Base-by-base conservation (phyloP, 2,329 filamentous ascomycete genomes). In the Purpureocillium takamizusanense region DNA sequence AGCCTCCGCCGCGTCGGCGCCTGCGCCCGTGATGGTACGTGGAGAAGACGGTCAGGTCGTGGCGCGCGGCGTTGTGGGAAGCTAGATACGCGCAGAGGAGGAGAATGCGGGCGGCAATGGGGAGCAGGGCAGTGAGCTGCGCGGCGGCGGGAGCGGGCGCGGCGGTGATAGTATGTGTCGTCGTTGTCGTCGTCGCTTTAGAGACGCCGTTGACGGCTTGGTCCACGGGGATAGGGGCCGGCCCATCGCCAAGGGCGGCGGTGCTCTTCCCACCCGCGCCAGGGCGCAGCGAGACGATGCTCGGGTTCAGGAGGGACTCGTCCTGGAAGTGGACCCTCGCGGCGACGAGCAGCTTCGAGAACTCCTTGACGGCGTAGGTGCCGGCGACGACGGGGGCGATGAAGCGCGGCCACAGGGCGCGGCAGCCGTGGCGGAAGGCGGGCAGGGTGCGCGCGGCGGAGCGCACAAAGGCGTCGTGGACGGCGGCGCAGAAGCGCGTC, bases 391-490 rank as follows among this genome's bases (percentile, higher is more conserved):
- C 74, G 0, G 90, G 90, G 7, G 77, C 74, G 1, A 86, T 81
- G 59, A 98, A 97, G 4, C 80, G 75, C 10, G 82, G 80, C 92
- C 92, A 98, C 15, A 97, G 72, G 32, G 80, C 76, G 35, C 76
- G 61, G 53, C 84, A 88, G 36, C 83, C 76, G 28, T 76, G 73
- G 4, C 69, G 71, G 48, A 95, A 88, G 10, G 76, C 75, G 1
- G 83, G 72, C 12, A 97, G 70, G 29, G 90, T 88, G 36, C 88
- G 79, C 1, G 83, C 83, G 3, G 87, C 87, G 34, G 86, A 79
- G 46, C 83, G 86, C 35, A 83, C 78, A 11, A 97, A 70, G 1
- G 89, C 80, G 55, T 98, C 92, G 70, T 94, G 92, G 12, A 95
- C 79, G 4, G 86, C 86, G 35, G 78, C 78, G 44, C 82, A 78